A percentile compares a stretch with the other conserved stretches of the same genome.
Evolutionary conservation across 345 rosid genomes (phyloP).

Genomic region (sweet orange (Citrus sinensis)): DNA sequence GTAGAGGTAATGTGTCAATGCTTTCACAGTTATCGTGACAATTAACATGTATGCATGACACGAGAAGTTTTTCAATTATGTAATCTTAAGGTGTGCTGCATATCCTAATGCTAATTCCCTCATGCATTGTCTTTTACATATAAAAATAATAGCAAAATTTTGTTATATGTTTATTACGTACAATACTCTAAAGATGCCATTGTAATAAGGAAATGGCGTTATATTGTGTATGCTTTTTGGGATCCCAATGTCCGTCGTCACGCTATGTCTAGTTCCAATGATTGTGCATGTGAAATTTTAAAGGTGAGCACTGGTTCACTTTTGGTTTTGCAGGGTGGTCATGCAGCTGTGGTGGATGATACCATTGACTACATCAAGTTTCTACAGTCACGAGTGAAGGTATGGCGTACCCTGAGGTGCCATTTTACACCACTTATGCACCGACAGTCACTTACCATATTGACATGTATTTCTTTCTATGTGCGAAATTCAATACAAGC

Average conservation of each 20-base stretch:
- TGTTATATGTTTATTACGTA: neutral
- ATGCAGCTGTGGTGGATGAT: constrained; percentile 34
- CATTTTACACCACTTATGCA: neutral
- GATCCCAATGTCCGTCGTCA: neutral
- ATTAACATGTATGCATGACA: neutral
- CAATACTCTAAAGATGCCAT: neutral
- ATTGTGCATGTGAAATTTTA: neutral
- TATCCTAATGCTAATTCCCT: neutral
- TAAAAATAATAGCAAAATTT: neutral
- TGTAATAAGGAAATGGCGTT: neutral
- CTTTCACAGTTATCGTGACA: neutral
- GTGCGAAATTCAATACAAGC: neutral
- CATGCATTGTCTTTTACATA: neutral
- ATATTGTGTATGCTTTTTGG: neutral
- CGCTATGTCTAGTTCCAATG: neutral
- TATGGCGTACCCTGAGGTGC: constrained; percentile 6
- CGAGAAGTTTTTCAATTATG: neutral
- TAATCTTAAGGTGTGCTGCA: neutral
- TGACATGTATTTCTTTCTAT: neutral
- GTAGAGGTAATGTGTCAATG: constrained; percentile 29
- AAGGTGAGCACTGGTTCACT: neutral
- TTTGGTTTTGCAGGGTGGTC: constrained; percentile 31
- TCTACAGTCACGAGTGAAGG: constrained; percentile 63
- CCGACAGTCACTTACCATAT: neutral
- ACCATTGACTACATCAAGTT: constrained; percentile 45